Evolutionary conservation across 352 stramenopile species (phyloP), one percentile per base, ranked within the genome.

Genomic region (Globisporangium spinosum): DNA sequence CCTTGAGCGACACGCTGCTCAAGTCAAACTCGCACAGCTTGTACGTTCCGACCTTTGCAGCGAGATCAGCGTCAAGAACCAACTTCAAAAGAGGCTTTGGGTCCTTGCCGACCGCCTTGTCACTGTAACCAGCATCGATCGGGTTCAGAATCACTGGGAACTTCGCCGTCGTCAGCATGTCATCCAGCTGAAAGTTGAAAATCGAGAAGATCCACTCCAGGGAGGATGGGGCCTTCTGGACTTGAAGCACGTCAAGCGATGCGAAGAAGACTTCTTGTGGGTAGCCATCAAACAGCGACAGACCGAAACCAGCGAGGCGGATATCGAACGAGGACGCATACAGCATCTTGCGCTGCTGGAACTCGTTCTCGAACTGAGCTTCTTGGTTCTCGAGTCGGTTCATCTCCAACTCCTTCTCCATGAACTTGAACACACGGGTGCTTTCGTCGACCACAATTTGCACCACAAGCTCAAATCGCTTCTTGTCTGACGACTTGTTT

Each of bases 71-170:
- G 62, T 92, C 84, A 25, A 94, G 68, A n/a, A 88, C 77, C 10
- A 96, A 64, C 40, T 89, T 89, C 22, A 94, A 51, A 23, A 94
- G 76, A 1, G 88, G 88, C 40, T 86, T 77, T 2, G 77, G 72
- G 17, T 82, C 74, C 34, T 90, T 86, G 20, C 83, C 83, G 29
- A 82, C 68, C 1, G 80, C 77, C 67, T 83, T 90, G 66, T 89
- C 83, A 75, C 85, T 94, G 65, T 91, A 96, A 3, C 88, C 88
- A 3, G 85, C 79, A 61, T 90, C 84, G 4, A 91, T 74, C 3
- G 86, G 88, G 72, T 92, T 93, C 67, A 96, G 70, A 27, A 96
- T 91, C 7, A 94, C 88, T 8, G 88, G 85, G 72, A 94, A 96
- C 64, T 90, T 90, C 1, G 88, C 85, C 20, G 70, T 88, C 17